Evolutionary conservation across 805 yeast species (phyloP).

Genomic region (Saturnispora bothae): DNA sequence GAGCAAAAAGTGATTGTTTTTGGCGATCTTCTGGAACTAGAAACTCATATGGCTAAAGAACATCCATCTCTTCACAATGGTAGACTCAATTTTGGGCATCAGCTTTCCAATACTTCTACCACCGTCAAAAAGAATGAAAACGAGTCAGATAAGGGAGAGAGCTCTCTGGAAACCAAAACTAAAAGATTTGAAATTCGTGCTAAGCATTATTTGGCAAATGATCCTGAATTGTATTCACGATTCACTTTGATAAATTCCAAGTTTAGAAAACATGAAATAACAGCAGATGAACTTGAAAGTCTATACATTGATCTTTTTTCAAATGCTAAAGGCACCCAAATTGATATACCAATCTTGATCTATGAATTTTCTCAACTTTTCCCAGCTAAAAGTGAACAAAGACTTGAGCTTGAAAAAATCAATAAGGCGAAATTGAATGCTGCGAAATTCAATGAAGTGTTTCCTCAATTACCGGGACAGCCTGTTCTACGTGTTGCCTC

Average conservation of each 20-base stretch:
- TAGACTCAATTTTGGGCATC: constrained; percentile 35
- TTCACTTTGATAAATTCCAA: constrained; percentile 41
- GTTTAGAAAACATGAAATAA: constrained; percentile 36
- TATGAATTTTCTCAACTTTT: constrained; percentile 52
- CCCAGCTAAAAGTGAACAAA: constrained; percentile 35
- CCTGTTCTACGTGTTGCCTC: no score
- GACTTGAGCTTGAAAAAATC: constrained; percentile 28
- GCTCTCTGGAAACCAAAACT: constrained; percentile 39
- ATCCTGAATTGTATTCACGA: constrained; percentile 32
- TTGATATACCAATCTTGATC: constrained; percentile 47
- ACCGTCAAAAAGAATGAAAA: constrained; percentile 8
- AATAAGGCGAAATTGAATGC: constrained; percentile 19
- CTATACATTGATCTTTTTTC: constrained; percentile 41
- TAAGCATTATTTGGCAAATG: constrained; percentile 59
- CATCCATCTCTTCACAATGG: constrained; percentile 41
- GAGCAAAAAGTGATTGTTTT: constrained; percentile 91
- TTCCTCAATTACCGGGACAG: constrained; percentile 38
- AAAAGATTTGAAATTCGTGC: constrained; percentile 77
- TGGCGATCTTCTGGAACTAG: constrained; percentile 71
- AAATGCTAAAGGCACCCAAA: constrained; percentile 21
- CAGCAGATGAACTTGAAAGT: constrained; percentile 37
- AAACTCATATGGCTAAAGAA: constrained; percentile 77
- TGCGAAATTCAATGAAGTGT: constrained; percentile 28
- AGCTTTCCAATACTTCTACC: constrained; percentile 26
- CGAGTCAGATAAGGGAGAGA: constrained; percentile 17